These are phyloP conservation scores for Talaromyces rugulosus DNA, from an alignment of 2,329 filamentous ascomycete genomes.

Conservation along the genomic window DNA sequence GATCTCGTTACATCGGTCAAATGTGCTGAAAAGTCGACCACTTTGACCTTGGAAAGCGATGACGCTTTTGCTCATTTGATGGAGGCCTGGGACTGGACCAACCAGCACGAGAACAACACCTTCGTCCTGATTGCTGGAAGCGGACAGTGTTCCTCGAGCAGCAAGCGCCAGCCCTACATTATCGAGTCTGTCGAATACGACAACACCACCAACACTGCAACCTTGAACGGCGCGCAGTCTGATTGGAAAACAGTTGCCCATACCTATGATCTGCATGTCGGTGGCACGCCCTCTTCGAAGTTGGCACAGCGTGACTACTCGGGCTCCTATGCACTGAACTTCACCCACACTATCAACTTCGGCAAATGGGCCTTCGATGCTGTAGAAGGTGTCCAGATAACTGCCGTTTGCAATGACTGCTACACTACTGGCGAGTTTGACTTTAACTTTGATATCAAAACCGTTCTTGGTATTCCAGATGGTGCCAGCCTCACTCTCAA, in stretches of 20 bases:
- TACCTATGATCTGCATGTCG: slow-evolving; percentile 18
- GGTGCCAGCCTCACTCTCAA: slow-evolving; percentile 14
- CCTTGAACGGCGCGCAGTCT: slow-evolving; percentile 15
- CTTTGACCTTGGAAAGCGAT: neutral
- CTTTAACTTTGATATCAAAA: slow-evolving; percentile 18
- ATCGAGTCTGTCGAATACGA: slow-evolving; percentile 17
- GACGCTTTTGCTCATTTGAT: neutral
- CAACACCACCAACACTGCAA: slow-evolving; percentile 13
- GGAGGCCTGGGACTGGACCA: slow-evolving; percentile 20
- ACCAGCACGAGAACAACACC: slow-evolving; percentile 14
- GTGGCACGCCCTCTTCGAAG: neutral
- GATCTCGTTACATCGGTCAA: neutral
- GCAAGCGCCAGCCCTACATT: slow-evolving; percentile 17
- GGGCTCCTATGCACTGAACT: slow-evolving; percentile 10
- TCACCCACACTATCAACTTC: slow-evolving; percentile 16
- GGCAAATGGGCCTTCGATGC: slow-evolving; percentile 15
- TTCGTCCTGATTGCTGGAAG: slow-evolving; percentile 20
- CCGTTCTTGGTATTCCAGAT: slow-evolving; percentile 11
- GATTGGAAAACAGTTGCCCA: slow-evolving; percentile 18
- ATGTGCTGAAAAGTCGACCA: slow-evolving; percentile 1
- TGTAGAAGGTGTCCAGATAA: slow-evolving; percentile 8
- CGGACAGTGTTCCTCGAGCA: slow-evolving; percentile 21
- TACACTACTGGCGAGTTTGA: slow-evolving; percentile 19
- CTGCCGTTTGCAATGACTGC: slow-evolving; percentile 16
- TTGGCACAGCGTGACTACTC: neutral